Evolutionary conservation across 352 stramenopile genomes (phyloP).

Genomic region (Pythium aquatile): DNA sequence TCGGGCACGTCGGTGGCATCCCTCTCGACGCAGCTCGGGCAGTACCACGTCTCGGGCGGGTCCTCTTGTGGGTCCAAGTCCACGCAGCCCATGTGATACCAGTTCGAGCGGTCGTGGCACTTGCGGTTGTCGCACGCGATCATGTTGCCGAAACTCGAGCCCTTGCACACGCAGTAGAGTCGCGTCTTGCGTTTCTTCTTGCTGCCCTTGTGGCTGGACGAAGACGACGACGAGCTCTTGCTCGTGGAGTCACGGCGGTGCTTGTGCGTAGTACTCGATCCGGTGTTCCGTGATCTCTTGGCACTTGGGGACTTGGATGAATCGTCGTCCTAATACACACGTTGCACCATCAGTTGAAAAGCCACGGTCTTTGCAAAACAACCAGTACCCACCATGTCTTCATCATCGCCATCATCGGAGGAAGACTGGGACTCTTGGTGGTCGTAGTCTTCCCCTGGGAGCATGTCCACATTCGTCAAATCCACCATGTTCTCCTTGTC

Average conservation of each 20-base stretch:
- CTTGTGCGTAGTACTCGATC: slow-evolving; percentile 1
- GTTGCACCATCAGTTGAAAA: neutral
- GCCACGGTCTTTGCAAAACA: neutral
- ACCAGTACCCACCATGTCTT: neutral
- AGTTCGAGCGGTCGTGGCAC: slow-evolving; percentile 77
- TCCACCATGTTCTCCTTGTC: slow-evolving; percentile 39
- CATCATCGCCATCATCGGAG: slow-evolving; percentile 2
- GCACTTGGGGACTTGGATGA: neutral
- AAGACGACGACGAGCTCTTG: slow-evolving; percentile 13
- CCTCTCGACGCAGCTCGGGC: slow-evolving; percentile 55
- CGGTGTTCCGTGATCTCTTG: slow-evolving; percentile 5
- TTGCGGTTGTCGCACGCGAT: slow-evolving; percentile 84
- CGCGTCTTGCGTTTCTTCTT: slow-evolving; percentile 62
- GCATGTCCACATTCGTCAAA: slow-evolving; percentile 7
- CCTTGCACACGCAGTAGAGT: slow-evolving; percentile 77
- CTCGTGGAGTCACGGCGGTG: neutral
- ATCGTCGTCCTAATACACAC: neutral
- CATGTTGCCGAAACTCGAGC: slow-evolving; percentile 74
- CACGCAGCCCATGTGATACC: slow-evolving; percentile 84
- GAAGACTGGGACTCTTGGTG: neutral
- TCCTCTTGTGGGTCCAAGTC: slow-evolving; percentile 46
- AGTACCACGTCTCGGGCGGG: slow-evolving; percentile 74
- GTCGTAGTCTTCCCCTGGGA: neutral
- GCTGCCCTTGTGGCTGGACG: slow-evolving; percentile 29
- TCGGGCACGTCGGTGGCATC: slow-evolving; percentile 57